Evolutionary conservation across 495 filamentous ascomycete genomes (phyloP).

Genomic region (Annulohypoxylon moriforme): DNA sequence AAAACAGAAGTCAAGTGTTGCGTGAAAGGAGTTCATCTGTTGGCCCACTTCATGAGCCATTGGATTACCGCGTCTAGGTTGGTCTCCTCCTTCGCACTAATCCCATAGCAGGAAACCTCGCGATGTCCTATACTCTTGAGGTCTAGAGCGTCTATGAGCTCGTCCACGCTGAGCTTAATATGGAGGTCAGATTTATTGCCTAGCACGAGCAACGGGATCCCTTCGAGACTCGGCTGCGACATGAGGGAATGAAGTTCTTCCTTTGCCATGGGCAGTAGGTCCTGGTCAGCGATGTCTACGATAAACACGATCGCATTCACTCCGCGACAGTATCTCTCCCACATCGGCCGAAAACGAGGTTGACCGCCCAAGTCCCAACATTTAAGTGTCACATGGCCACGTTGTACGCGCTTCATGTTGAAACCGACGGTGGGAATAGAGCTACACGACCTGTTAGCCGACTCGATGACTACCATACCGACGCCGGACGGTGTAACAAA

Average conservation of each 20-base stretch:
- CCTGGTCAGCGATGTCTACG: slow-evolving; percentile 87
- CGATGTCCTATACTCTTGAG: slow-evolving; percentile 89
- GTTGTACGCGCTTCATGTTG: slow-evolving; percentile 98
- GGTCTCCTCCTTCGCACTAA: slow-evolving; percentile 98
- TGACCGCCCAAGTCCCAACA: slow-evolving; percentile 99
- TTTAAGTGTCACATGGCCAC: slow-evolving; percentile 98
- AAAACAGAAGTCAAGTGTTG: slow-evolving; percentile 23
- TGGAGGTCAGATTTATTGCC: slow-evolving; percentile 97
- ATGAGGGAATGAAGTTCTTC: slow-evolving; percentile 93
- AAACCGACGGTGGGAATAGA: slow-evolving; percentile 98
- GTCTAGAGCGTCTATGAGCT: slow-evolving; percentile 92
- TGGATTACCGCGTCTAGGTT: slow-evolving; percentile 97
- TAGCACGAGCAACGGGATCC: slow-evolving; percentile 94
- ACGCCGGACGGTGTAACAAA: slow-evolving; percentile 25
- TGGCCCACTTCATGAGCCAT: slow-evolving; percentile 92
- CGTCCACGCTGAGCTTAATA: slow-evolving; percentile 88
- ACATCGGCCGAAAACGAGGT: slow-evolving; percentile 97
- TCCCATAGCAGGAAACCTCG: slow-evolving; percentile 98
- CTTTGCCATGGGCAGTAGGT: slow-evolving; percentile 83
- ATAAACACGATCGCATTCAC: slow-evolving; percentile 99
- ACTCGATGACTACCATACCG: slow-evolving; percentile 45
- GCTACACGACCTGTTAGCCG: slow-evolving; percentile 67
- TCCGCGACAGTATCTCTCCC: slow-evolving; percentile 97
- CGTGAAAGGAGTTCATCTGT: slow-evolving; percentile 54
- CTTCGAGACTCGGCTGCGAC: slow-evolving; percentile 83